Base-by-base conservation (phyloP, 768 basidiomycete species). In the Lactarius pseudohatsudake region DNA sequence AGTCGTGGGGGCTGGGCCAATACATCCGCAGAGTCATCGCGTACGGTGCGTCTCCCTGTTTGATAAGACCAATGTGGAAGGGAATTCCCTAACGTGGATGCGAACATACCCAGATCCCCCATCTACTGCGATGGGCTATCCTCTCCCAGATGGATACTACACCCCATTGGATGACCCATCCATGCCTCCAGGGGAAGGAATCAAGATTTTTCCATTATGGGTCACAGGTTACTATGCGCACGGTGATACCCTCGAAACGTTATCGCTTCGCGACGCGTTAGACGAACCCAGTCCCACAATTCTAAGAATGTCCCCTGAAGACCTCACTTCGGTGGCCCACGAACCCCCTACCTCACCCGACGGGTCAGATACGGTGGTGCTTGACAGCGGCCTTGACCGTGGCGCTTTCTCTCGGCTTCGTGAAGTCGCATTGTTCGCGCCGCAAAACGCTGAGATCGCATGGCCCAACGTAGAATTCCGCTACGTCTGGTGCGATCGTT, bases 381-480 rank as follows among this genome's bases (percentile, higher is more conserved):
- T n/a, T 20, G 7, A 20, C 4, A 57, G n/a, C 57, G 30, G 34
- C 18, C 3, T 57, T n/a, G 28, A 15, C n/a, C 13, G 28, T 4
- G 55, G 55, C 3, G 28, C 30, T 15, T 38, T 34, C 20, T 15
- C 57, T 9, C 34, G 36, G 34, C 57, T 57, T 32, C 57, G 57
- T 11, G 20, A 34, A 32, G 34, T 1, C 9, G 36, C 36, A 13
- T n/a, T 57, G 5, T 57, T 34, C 20, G 32, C 34, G n/a, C 36
- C 57, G 4, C 30, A 20, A 3, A 2, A 22, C 2, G 11, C 57
- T 1, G 57, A 36, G 57, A 20, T n/a, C 28, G 34, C 15, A 11
- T 57, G 57, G 57, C 11, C 32, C 18, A 15, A 57, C 20, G 57
- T 57, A 38, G 57, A 57, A 38, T 57, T 57, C 57, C 57, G 57